phyloP scores from a whole-genome alignment of 352 stramenopile species.

The Globisporangium radiosum region DNA sequence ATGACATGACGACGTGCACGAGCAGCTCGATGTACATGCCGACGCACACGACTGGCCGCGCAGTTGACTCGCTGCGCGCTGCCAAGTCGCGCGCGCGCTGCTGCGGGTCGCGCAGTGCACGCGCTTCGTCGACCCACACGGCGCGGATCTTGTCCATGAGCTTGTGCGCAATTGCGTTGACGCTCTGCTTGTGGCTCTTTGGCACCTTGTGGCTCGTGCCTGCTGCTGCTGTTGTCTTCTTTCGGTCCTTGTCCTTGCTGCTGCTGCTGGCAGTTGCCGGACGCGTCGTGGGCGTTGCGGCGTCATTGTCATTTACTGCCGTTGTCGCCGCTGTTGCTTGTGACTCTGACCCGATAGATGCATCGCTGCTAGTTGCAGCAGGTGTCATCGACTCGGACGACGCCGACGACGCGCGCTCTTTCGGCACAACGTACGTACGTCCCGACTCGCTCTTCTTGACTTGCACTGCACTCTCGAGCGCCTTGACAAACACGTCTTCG shows the following conservation, averaged over 20 bases:
- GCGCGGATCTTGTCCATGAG: constrained; percentile 50
- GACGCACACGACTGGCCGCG: constrained; percentile 34
- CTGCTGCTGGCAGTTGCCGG: neutral
- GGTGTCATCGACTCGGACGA: neutral
- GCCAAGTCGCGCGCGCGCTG: constrained; percentile 6
- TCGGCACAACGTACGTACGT: constrained; percentile 66
- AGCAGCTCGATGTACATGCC: constrained; percentile 67
- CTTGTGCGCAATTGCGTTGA: constrained; percentile 50
- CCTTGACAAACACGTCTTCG: constrained; percentile 70
- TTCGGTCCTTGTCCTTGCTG: constrained; percentile 11
- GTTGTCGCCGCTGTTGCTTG: too few relatives aligned
- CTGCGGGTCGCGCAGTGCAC: constrained; percentile 10
- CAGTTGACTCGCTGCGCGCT: constrained; percentile 1
- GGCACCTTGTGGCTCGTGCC: constrained; percentile 23
- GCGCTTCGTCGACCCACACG: constrained; percentile 54
- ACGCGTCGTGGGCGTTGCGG: neutral
- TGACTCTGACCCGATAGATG: too few relatives aligned
- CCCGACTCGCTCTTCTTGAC: constrained; percentile 81
- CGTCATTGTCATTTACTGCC: neutral
- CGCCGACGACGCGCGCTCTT: constrained; percentile 8
- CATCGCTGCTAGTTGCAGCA: constrained; percentile 5
- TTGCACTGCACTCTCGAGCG: constrained; percentile 54
- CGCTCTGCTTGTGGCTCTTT: constrained; percentile 63
- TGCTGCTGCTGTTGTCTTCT: constrained; percentile 22
- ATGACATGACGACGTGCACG: constrained; percentile 65